Conservation (phyloP, 306 rosid species). For the Cucumis melo region DNA sequence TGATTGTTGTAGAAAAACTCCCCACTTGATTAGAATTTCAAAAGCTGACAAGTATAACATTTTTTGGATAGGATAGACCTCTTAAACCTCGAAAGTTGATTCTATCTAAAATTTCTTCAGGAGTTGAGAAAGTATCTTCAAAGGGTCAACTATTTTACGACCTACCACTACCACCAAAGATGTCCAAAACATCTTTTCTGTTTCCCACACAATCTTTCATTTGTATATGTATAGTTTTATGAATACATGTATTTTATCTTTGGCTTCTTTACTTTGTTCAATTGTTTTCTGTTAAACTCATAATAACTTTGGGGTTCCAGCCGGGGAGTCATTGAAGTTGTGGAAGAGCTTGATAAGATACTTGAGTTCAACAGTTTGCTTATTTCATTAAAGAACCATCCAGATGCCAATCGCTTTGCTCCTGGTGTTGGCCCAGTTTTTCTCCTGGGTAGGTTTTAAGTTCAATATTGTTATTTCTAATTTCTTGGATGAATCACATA, state of each 20-base stretch:
- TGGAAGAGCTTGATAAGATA: constrained; percentile 57
- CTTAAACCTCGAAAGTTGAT: background rate
- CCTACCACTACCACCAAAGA: background rate
- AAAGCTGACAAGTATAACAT: background rate
- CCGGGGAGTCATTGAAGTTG: constrained; percentile 43
- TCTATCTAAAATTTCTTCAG: background rate
- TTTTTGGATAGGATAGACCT: background rate
- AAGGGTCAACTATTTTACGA: background rate
- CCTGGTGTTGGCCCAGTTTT: constrained; percentile 83
- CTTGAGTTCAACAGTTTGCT: constrained; percentile 56
- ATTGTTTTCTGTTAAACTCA: constrained; percentile 9
- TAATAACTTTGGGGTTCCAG: constrained; percentile 37
- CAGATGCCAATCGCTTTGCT: constrained; percentile 60
- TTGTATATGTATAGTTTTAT: background rate
- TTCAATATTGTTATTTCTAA: background rate
- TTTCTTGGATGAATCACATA: constrained; percentile 6
- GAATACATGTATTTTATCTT: background rate
- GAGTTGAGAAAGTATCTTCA: background rate
- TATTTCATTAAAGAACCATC: constrained; percentile 63
- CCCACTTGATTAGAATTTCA: background rate
- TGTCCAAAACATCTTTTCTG: background rate
- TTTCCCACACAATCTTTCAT: background rate
- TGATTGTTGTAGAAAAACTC: background rate
- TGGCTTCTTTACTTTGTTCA: background rate
- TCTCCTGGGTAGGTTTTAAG: constrained; percentile 44